phyloP scores from a whole-genome alignment of 2,329 filamentous ascomycete genomes.

The Tolypocladium sp. region DNA sequence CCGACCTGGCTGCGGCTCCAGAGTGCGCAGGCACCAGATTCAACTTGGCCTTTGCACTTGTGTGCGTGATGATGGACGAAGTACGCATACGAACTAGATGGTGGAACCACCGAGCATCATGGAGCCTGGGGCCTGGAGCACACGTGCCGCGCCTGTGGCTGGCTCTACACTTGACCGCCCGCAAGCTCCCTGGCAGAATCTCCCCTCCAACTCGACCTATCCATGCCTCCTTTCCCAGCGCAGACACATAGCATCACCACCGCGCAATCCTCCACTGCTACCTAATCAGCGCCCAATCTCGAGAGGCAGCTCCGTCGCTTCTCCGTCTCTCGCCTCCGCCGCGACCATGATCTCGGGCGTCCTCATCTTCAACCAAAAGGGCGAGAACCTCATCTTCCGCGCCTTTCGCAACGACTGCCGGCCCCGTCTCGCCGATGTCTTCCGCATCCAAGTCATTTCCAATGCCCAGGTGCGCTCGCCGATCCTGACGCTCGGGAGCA shows the following conservation, averaged over 20 bases:
- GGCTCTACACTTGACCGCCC: neutral
- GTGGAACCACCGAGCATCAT: too few species aligned
- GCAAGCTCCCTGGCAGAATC: conserved; percentile 3
- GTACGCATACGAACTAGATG: too few species aligned
- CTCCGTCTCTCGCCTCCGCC: conserved; percentile 1
- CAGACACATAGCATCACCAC: neutral
- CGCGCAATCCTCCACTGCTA: neutral
- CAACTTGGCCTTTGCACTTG: too few species aligned
- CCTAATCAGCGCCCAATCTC: neutral
- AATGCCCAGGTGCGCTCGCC: conserved; percentile 96
- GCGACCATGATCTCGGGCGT: conserved; percentile 87
- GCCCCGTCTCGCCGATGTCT: conserved; percentile 94
- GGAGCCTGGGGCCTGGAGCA: neutral
- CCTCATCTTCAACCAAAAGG: conserved; percentile 98
- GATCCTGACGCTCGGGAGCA: conserved; percentile 92
- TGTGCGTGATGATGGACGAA: too few species aligned
- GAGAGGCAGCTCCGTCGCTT: neutral
- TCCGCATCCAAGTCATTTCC: conserved; percentile 98
- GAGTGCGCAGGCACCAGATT: too few species aligned
- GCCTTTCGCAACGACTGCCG: conserved; percentile 98
- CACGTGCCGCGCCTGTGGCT: neutral
- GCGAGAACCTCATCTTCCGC: conserved; percentile 98
- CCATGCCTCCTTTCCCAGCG: neutral
- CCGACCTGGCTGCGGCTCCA: too few species aligned
- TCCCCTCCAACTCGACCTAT: neutral